Percentiles rank a stretch among this genome's conserved stretches.
Conservation (phyloP, 2,329 filamentous ascomycete genomes). For the Cryphonectria naterciae region DNA sequence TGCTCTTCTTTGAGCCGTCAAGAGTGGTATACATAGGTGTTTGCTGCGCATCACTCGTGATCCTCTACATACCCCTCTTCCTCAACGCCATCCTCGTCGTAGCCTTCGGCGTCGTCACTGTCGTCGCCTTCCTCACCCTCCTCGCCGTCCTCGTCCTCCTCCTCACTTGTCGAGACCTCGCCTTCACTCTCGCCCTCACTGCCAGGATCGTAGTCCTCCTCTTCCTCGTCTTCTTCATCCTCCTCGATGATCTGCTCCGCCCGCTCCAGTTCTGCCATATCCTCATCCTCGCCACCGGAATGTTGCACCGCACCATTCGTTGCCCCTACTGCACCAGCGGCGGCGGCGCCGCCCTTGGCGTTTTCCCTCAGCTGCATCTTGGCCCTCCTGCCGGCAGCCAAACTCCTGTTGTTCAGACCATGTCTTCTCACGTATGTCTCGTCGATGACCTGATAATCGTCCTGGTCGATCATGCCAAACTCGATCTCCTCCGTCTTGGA, state of each 20-base stretch:
- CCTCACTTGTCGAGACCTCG: slow-evolving; percentile 54
- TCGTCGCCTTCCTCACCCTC: slow-evolving; percentile 50
- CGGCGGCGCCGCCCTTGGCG: slow-evolving; percentile 46
- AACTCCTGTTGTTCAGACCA: slow-evolving; percentile 66
- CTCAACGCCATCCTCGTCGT: slow-evolving; percentile 36
- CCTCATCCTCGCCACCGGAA: slow-evolving; percentile 43
- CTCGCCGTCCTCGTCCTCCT: slow-evolving; percentile 55
- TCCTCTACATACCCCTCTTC: slow-evolving; percentile 34
- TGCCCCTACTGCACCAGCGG: slow-evolving; percentile 36
- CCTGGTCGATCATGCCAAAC: slow-evolving; percentile 72
- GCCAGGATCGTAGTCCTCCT: slow-evolving; percentile 69
- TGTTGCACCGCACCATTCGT: slow-evolving; percentile 44
- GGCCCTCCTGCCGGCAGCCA: slow-evolving; percentile 69
- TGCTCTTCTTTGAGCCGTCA: neutral
- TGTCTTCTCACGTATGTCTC: slow-evolving; percentile 64
- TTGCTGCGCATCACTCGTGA: slow-evolving; percentile 17
- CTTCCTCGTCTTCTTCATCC: slow-evolving; percentile 67
- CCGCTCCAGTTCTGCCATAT: slow-evolving; percentile 53
- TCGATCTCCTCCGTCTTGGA: slow-evolving; percentile 64
- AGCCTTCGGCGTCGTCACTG: slow-evolving; percentile 43
- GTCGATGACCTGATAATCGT: slow-evolving; percentile 67
- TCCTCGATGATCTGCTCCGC: slow-evolving; percentile 60
- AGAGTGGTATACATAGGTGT: neutral
- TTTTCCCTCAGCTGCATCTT: slow-evolving; percentile 67
- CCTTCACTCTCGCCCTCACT: slow-evolving; percentile 64